A percentile compares a stretch with the other conserved stretches of the same genome.
Conservation (phyloP, 2,329 filamentous ascomycete species). For the Penicillium glabrum region DNA sequence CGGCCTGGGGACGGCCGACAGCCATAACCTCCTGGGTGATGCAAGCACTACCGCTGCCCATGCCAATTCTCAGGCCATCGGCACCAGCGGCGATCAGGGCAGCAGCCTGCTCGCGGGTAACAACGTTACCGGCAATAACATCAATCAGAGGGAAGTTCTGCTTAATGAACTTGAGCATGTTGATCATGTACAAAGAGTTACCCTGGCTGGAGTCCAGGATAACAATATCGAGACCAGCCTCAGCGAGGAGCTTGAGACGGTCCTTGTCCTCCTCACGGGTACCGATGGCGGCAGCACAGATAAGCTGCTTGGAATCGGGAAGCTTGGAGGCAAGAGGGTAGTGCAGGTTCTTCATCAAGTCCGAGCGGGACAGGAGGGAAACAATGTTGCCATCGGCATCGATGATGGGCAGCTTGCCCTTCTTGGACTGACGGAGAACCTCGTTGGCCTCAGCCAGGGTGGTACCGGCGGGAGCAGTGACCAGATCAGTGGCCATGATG, state of each 20-base stretch:
- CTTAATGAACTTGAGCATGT: conserved; percentile 98
- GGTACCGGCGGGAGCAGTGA: conserved; percentile 82
- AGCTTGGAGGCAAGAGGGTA: conserved; percentile 96
- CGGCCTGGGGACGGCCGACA: conserved; percentile 92
- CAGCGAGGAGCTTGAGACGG: conserved; percentile 82
- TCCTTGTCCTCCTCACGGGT: conserved; percentile 91
- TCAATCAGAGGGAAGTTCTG: conserved; percentile 79
- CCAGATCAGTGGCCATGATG: conserved; percentile 93
- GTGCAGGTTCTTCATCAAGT: conserved; percentile 97
- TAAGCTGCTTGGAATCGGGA: conserved; percentile 93
- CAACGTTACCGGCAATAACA: conserved; percentile 97
- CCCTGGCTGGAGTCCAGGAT: conserved; percentile 95
- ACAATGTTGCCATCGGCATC: conserved; percentile 81
- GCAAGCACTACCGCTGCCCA: conserved; percentile 97
- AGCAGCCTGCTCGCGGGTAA: conserved; percentile 95
- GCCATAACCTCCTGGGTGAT: conserved; percentile 99
- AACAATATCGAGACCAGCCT: conserved; percentile 93
- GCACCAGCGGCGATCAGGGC: conserved; percentile 88
- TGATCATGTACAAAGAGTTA: conserved; percentile 97
- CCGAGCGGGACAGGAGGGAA: conserved; percentile 89
- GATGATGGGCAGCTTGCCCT: conserved; percentile 94
- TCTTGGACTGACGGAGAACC: conserved; percentile 92
- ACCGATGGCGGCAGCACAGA: conserved; percentile 92
- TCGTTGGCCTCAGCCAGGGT: conserved; percentile 86
- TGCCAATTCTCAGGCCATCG: conserved; percentile 95